Evolutionary conservation across 768 basidiomycete genomes (phyloP).

Genomic region (Cytidiella melzeri): DNA sequence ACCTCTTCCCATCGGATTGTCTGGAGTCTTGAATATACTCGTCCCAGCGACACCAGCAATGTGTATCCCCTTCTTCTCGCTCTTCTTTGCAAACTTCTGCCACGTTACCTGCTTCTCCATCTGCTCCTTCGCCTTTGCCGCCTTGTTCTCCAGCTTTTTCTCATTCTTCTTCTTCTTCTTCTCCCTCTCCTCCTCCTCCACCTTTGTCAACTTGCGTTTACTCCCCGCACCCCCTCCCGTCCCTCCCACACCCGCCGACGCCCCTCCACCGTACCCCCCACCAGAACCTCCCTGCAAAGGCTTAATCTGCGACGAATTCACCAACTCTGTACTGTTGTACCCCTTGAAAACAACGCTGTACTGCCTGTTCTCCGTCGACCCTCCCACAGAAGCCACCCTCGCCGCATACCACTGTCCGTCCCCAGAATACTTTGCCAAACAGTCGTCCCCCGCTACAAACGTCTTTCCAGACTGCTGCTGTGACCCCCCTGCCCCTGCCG

Average conservation of each 20-base stretch:
- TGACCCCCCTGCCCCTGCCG: no score
- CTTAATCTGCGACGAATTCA: conserved; percentile 68
- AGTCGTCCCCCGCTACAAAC: conserved; percentile 83
- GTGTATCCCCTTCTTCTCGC: conserved; percentile 86
- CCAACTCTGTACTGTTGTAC: conserved; percentile 86
- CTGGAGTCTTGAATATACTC: conserved; percentile 92
- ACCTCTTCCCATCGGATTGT: conserved; percentile 86
- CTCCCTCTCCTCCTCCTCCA: conserved; percentile 84
- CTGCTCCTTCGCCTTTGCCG: conserved; percentile 87
- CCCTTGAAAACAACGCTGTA: conserved; percentile 90
- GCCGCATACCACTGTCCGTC: conserved; percentile 88
- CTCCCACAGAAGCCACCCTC: conserved; percentile 78
- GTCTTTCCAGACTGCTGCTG: no score
- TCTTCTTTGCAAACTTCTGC: conserved; percentile 95
- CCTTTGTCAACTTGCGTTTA: conserved; percentile 76
- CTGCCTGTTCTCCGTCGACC: conserved; percentile 73
- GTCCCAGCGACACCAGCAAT: conserved; percentile 86
- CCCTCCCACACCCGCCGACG: conserved; percentile 4
- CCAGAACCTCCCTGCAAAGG: conserved; percentile 54
- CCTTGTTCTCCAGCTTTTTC: conserved; percentile 81
- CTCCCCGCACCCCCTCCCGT: conserved; percentile 34
- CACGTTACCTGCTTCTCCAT: conserved; percentile 76
- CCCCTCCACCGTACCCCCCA: not conserved
- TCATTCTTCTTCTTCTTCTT: conserved; percentile 93
- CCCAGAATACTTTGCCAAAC: conserved; percentile 77